Evolutionary conservation across 2,329 filamentous ascomycete genomes (phyloP).

Genomic region (Stagonosporopsis chrysanthemi): DNA sequence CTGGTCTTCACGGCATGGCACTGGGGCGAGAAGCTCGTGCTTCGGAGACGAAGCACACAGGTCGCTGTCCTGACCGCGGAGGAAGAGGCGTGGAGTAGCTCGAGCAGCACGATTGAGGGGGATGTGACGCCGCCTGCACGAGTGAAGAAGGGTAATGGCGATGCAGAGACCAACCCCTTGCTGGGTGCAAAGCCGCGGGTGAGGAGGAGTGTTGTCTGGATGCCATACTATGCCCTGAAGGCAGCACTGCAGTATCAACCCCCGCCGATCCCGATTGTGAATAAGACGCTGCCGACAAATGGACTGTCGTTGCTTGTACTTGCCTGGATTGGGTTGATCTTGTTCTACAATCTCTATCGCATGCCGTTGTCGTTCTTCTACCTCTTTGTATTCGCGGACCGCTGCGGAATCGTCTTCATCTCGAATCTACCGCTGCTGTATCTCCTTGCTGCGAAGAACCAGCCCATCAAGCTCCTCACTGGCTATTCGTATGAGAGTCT

Average conservation of each 20-base stretch:
- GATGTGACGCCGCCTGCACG: conserved; percentile 40
- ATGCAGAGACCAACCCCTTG: conserved; percentile 45
- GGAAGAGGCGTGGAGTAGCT: conserved; percentile 46
- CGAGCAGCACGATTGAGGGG: conserved; percentile 50
- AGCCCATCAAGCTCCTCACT: conserved; percentile 67
- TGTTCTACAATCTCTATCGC: conserved; percentile 65
- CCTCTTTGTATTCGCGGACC: conserved; percentile 66
- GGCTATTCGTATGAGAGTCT: conserved; percentile 71
- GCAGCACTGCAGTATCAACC: conserved; percentile 64
- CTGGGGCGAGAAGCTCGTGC: conserved; percentile 41
- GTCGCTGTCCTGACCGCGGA: conserved; percentile 1
- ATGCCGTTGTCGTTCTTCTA: conserved; percentile 58
- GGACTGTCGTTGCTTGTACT: conserved; percentile 61
- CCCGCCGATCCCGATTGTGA: conserved; percentile 62
- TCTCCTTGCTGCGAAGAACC: conserved; percentile 71
- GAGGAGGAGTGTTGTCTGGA: conserved; percentile 15
- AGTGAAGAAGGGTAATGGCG: conserved; percentile 25
- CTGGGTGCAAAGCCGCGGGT: conserved; percentile 25
- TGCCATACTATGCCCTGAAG: conserved; percentile 36
- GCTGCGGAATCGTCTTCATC: conserved; percentile 62
- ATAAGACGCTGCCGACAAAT: conserved; percentile 66
- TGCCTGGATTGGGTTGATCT: conserved; percentile 61
- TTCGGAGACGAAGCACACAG: conserved; percentile 22
- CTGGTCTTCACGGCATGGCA: conserved; percentile 49
- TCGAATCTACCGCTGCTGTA: conserved; percentile 65